These are phyloP conservation scores for Clonostachys byssicola DNA, from an alignment of 2,329 filamentous ascomycete species.

Conservation along the genomic window DNA sequence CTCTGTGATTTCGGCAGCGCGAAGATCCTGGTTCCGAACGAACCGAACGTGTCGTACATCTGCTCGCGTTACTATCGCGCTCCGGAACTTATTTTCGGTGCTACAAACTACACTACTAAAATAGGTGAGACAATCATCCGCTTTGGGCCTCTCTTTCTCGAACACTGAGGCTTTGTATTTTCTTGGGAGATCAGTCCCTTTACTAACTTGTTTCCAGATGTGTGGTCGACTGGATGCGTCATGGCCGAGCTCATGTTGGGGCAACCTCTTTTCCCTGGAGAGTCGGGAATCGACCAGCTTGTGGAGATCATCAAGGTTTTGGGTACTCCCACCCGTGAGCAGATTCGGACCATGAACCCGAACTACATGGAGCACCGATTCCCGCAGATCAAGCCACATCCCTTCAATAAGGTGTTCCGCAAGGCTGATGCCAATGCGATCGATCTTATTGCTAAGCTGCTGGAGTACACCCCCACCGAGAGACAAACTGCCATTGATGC, in stretches of 20 bases:
- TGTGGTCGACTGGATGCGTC: slow-evolving; percentile 98
- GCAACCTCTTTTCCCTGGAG: slow-evolving; percentile 94
- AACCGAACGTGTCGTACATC: slow-evolving; percentile 99
- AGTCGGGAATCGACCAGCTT: slow-evolving; percentile 96
- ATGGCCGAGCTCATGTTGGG: slow-evolving; percentile 99
- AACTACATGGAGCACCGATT: slow-evolving; percentile 99
- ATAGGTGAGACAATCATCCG: slow-evolving; percentile 70
- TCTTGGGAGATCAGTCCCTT: neutral
- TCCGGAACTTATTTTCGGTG: slow-evolving; percentile 96
- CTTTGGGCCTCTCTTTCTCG: neutral
- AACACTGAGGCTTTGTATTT: slow-evolving; percentile 1
- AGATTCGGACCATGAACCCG: slow-evolving; percentile 99
- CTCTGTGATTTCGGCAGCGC: slow-evolving; percentile 98
- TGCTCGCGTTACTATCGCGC: slow-evolving; percentile 98
- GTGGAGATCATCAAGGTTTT: slow-evolving; percentile 99
- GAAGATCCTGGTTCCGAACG: slow-evolving; percentile 97
- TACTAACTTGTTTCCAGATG: slow-evolving; percentile 67
- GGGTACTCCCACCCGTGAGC: slow-evolving; percentile 92
- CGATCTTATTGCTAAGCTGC: slow-evolving; percentile 85
- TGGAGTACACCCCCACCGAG: slow-evolving; percentile 97
- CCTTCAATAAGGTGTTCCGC: slow-evolving; percentile 98
- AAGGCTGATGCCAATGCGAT: slow-evolving; percentile 92
- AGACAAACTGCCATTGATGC: slow-evolving; percentile 89
- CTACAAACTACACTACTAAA: slow-evolving; percentile 99
- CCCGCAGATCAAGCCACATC: slow-evolving; percentile 98